These are phyloP conservation scores for Leucosporidium scottii DNA, from an alignment of 768 basidiomycete genomes.

Conservation along the genomic window DNA sequence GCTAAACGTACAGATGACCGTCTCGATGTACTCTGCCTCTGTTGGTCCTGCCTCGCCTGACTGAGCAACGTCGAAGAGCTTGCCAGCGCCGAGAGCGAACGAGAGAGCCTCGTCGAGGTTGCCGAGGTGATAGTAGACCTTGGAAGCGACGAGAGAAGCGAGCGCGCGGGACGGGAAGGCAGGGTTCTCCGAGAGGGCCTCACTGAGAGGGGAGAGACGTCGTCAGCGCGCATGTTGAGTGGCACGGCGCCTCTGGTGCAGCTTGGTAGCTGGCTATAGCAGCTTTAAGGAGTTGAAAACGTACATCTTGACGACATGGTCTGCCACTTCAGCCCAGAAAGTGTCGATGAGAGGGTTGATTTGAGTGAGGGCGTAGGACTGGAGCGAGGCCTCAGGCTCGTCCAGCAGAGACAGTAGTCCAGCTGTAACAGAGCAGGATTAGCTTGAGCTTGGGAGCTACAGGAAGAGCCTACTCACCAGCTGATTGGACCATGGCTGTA, in stretches of 20 bases:
- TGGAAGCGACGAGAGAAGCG: slow-evolving; percentile 89
- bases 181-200: slow-evolving; percentile 77
- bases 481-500: too few relatives aligned
- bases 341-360: slow-evolving; percentile 77
- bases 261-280: not conserved
- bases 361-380: slow-evolving; percentile 80
- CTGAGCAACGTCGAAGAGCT: slow-evolving; percentile 59
- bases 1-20: slow-evolving; percentile 71
- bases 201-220: slow-evolving; percentile 50
- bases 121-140: slow-evolving; percentile 94
- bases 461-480: too few relatives aligned
- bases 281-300: slow-evolving; percentile 39
- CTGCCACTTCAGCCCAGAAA: slow-evolving; percentile 99
- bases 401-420: slow-evolving; percentile 76
- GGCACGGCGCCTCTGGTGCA: not conserved
- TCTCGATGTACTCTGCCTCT: slow-evolving; percentile 83
- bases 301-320: slow-evolving; percentile 81
- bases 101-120: slow-evolving; percentile 92
- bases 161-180: slow-evolving; percentile 69
- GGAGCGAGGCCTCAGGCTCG: slow-evolving; percentile 76
- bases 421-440: not conserved
- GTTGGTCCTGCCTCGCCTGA: slow-evolving; percentile 48
- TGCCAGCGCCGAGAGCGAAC: slow-evolving; percentile 85
- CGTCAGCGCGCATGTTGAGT: slow-evolving; percentile 14
- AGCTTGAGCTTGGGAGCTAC: not conserved